Evolutionary conservation across 345 rosid species (phyloP), one percentile per base, ranked within the genome.

Genomic region (Geranium rotundifolium): DNA sequence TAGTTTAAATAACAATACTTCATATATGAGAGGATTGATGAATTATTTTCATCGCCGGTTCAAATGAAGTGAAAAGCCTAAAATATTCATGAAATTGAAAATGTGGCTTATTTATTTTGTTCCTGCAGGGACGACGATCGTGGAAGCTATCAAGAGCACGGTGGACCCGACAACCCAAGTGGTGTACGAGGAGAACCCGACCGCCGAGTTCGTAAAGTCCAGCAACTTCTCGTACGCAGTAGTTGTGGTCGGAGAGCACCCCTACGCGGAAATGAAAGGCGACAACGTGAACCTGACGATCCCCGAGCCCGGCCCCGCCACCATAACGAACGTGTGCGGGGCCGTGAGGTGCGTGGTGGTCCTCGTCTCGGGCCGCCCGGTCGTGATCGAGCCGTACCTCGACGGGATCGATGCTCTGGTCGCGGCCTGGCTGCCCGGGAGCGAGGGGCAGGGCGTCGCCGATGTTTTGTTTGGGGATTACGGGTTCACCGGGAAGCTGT

Each of bases 401-500:
- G 54, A 63, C 31, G 1, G 8, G 13, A 73, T 80, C 8, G 84
- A 77, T 34, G 90, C 85, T 60, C 69, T 84, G 14, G 85, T 81
- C 4, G 88, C 89, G 2, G 96, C 93, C 15, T 84, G 91, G 96
- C 82, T 86, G 13, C 93, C 87, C 0, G 93, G 87, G 62, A 80
- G 76, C 10, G 96, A 86, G 79, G 91, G 91, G 18, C 77, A 80
- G 63, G 96, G 91, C 2, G 78, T 86, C 23, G 71, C 91, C 4
- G 96, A 83, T 73, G 85, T 81, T 56, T 68, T 84, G 67, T 89
- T 86, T 66, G 93, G 92, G 19, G 86, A 85, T 52, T 76, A 79
- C 56, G 85, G 84, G 5, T 84, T 86, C 66, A 79, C 83, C 0
- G 93, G 89, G 19, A 86, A 77, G 65, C 79, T 86, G 55, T 64